Evolutionary conservation across 768 basidiomycete genomes (phyloP), one percentile per base, ranked within the genome.

Genomic region (Omphalotus guepiniiformis): DNA sequence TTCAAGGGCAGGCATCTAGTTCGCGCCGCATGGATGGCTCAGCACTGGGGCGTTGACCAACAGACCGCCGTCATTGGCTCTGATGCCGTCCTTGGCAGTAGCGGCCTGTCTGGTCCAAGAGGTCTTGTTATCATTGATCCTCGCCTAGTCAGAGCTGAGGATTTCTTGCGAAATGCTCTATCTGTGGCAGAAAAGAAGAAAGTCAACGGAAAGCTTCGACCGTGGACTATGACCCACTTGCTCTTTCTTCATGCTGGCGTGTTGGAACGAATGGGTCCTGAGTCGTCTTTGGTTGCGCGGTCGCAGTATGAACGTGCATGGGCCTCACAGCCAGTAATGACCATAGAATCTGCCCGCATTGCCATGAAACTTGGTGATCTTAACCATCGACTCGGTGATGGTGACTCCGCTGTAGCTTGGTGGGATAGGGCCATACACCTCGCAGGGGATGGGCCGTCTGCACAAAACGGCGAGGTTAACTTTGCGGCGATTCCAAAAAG

Each of bases 311-410:
- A 81, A 53, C 73, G 74, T 11, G 76, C 78, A 8, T 87, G 82
- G 81, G 65, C 66, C 4, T 62, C 46, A 26, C 46, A 47, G 11
- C 46, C 46, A 27, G 30, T 44, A 13, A 59, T 63, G 32, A 73
- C 71, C 7, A 39, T 68, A 1, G 66, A 73, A 39, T 72, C 79
- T 6, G 78, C 80, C 16, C 79, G 74, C 19, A 58, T 78, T 34
- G 85, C 87, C 5, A 63, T 72, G 26, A 87, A 83, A 63, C 68
- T 90, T 1, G 88, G 88, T 11, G 78, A 88, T 58, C 60, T 89
- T 47, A 78, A 71, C 58, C 66, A 69, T 42, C 73, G 80, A 28
- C 63, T 87, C 21, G 79, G 79, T 5, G 67, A 79, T 19, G 53
- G 62, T 7, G 65, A 68, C 7, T 76, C 76, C 36, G 85, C 85